Base-by-base conservation (phyloP, 352 stramenopile species). In the Halophytophthora batemanensis region DNA sequence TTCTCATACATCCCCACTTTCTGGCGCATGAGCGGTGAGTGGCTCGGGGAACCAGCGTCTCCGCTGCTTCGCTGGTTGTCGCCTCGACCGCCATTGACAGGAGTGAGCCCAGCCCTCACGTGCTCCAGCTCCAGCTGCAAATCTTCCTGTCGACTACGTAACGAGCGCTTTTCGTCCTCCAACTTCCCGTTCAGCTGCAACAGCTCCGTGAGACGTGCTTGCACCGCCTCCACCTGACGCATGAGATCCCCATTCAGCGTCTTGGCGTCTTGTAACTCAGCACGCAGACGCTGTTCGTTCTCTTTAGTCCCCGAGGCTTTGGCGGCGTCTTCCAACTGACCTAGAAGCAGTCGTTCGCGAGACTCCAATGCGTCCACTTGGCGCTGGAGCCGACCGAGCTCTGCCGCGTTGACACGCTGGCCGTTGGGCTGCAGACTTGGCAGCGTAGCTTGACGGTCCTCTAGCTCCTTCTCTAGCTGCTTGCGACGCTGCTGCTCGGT, bases 1-100 rank as follows among this genome's bases (percentile, higher is more conserved):
- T 87, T 75, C 55, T 91, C 80, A 48, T 90, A 93, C 29, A 88
- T 40, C 13, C 80, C 77, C 0, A 87, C 70, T 41, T 86, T 88
- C 52, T 71, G 69, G 6, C 64, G 62, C 75, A 90, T 85, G 19
- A 86, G 63, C 2, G 66, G 64, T 18, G 64, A 68, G 29, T 66
- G 50, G 17, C 40, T 60, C n/a, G 61, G 53, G 17, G 37, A n/a
- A n/a, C n/a, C n/a, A n/a, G n/a, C 41, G 19, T 57, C 40, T 28
- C 63, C 35, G 4, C 46, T 12, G 17, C 64, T 42, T 21, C 57
- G 50, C 23, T 74, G 61, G 22, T 69, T 74, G n/a, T 61, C 53
- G 29, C 43, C 40, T 47, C 45, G 19, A 13, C 36, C 47, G 22
- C 54, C 48, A 14, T 48, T 50, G n/a, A 50, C 53, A 28, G 61